Base-by-base conservation (phyloP, 2,329 filamentous ascomycete species). In the Trichoderma gracile region DNA sequence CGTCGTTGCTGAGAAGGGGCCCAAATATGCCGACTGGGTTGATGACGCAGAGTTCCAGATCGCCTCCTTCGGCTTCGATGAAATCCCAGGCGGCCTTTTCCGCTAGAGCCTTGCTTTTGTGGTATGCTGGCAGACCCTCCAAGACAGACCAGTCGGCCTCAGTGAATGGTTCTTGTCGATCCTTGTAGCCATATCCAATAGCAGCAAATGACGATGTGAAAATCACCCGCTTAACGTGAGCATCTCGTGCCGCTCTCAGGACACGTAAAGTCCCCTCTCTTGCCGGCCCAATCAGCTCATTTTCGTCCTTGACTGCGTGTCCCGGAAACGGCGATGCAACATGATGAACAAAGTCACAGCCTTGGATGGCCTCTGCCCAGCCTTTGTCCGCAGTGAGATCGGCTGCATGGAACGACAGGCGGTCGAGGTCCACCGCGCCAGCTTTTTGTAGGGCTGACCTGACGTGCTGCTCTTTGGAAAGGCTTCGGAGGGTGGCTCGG, bases 121-220 rank as follows among this genome's bases (percentile, higher is more conserved):
- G 30, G 15, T 70, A 70, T 9, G 69, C 67, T 5, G 38, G 67
- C 1, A 33, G 4, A 1, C 42, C 61, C 8, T 52, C 62, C 40
- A 12, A 57, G 77, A 33, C 76, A 67, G 19, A 78, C 74, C 61
- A 75, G 74, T 4, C 73, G 74, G 30, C 74, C 67, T 2, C 77
- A 75, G 69, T 77, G 78, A 19, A 63, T 77, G 82, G 70, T 80
- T 80, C 4, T 72, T 2, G 25, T 5, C 25, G 42, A 21, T 74
- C 71, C 81, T 82, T 0, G 70, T 72, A 63, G 17, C 52, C 52
- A n/a, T 40, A 54, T 40, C 52, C 52, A 14, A 54, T 76, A 10
- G 78, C 69, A 0, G 79, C 80, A 63, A 81, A 80, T 2, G 79
- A 82, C 33, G 78, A 80, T 7, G 80, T 82, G 5, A 81, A 71